Evolutionary conservation across 2,329 filamentous ascomycete genomes (phyloP).

Genomic region (Endocalyx cinctus): DNA sequence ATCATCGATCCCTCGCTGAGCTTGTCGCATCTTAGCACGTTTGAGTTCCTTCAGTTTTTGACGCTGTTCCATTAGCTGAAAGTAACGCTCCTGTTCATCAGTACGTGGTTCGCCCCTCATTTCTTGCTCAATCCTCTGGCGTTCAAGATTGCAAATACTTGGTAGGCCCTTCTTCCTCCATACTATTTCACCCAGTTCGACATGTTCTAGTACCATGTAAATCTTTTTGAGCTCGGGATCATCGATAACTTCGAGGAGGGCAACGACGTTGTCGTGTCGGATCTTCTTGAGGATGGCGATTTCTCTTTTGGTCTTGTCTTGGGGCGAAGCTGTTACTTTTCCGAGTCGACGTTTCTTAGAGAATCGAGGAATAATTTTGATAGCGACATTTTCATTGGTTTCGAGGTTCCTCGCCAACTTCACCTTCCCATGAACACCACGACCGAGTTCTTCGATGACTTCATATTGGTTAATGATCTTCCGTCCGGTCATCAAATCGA

Average conservation of each 20-base stretch:
- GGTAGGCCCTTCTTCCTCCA: conserved; percentile 88
- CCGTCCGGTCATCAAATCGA: conserved; percentile 81
- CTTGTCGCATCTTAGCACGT: conserved; percentile 48
- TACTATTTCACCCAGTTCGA: conserved; percentile 87
- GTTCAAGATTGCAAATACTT: conserved; percentile 79
- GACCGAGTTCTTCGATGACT: conserved; percentile 91
- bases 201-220: conserved; percentile 94
- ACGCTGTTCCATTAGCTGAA: conserved; percentile 54
- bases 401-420: conserved; percentile 83
- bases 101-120: conserved; percentile 55
- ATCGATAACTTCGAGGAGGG: conserved; percentile 93
- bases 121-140: conserved; percentile 71
- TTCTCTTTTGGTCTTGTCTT: conserved; percentile 87
- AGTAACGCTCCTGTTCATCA: conserved; percentile 56
- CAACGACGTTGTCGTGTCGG: conserved; percentile 93
- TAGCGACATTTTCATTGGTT: conserved; percentile 77
- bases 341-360: conserved; percentile 92
- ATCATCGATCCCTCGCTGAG: conserved; percentile 51
- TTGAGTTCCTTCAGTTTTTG: conserved; percentile 54
- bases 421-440: conserved; percentile 95
- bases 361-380: conserved; percentile 97
- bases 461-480: conserved; percentile 98
- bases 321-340: conserved; percentile 64
- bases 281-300: conserved; percentile 99
- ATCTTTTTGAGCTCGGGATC: conserved; percentile 96